Percentiles rank a stretch among this genome's conserved stretches.
Evolutionary conservation across 306 rosid species (phyloP).

Genomic region (Gastrolobium villosum): DNA sequence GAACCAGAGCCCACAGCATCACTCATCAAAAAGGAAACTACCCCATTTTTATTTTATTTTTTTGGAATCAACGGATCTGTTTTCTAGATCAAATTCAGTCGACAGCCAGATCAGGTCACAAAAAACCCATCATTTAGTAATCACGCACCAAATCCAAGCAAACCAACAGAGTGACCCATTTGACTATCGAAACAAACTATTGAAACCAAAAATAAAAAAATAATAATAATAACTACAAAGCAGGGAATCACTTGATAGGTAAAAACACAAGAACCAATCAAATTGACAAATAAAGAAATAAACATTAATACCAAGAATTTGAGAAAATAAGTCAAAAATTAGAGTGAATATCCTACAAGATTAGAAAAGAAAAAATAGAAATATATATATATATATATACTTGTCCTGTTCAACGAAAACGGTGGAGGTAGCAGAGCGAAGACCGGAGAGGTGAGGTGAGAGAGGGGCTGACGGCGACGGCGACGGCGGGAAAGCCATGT

Average conservation of each 20-base stretch:
- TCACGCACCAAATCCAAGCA: conserved; percentile 23
- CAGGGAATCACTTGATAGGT: conserved; percentile 9
- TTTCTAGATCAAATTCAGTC: not conserved
- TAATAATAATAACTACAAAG: not conserved
- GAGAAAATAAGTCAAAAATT: not conserved
- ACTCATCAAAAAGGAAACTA: conserved; percentile 2
- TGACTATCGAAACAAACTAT: not conserved
- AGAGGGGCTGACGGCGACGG: conserved; percentile 78
- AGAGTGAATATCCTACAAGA: not conserved
- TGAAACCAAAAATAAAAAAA: not conserved
- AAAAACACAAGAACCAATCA: not conserved
- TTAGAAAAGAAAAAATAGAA: not conserved
- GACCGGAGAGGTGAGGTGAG: conserved; percentile 69
- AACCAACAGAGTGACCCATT: conserved; percentile 13
- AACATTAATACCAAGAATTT: not conserved
- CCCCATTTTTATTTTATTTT: not conserved
- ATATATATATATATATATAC: conserved; percentile 47
- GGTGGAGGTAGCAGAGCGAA: conserved; percentile 82
- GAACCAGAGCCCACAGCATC: not conserved
- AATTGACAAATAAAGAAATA: not conserved
- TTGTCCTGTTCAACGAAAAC: conserved; percentile 80
- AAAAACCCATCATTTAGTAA: not conserved
- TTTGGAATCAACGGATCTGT: not conserved
- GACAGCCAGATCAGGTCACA: conserved; percentile 41
- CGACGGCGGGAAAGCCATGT: conserved; percentile 93